A percentile compares a stretch with the other conserved stretches of the same genome.
Evolutionary conservation across 257 asterid genomes (phyloP).

Genomic region (Solanum virginianum): DNA sequence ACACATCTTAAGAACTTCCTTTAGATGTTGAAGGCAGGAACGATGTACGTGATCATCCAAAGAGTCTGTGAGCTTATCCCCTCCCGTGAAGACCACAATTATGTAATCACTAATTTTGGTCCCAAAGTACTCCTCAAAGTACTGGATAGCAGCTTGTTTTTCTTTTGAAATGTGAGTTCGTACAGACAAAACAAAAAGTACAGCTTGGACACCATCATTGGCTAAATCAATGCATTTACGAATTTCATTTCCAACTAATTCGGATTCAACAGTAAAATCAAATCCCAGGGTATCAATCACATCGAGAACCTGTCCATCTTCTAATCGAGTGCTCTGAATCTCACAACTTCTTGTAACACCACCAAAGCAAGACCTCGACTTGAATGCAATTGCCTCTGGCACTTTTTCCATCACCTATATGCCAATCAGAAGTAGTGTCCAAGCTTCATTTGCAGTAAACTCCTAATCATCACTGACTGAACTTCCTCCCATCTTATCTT

Average conservation of each 20-base stretch:
- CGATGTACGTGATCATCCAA: slow-evolving; percentile 37
- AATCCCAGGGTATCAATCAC: slow-evolving; percentile 84
- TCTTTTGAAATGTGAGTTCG: slow-evolving; percentile 59
- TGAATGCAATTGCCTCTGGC: slow-evolving; percentile 83
- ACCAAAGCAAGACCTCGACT: slow-evolving; percentile 46
- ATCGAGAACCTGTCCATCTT: slow-evolving; percentile 50
- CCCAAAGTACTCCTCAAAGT: slow-evolving; percentile 52
- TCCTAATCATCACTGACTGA: slow-evolving; percentile 69
- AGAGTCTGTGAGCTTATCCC: slow-evolving; percentile 51
- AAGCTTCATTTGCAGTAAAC: slow-evolving; percentile 28
- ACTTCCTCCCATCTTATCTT: slow-evolving; percentile 57
- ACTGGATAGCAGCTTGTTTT: slow-evolving; percentile 50
- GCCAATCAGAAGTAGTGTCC: slow-evolving; percentile 56
- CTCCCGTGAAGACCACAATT: slow-evolving; percentile 72
- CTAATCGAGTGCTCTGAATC: slow-evolving; percentile 32
- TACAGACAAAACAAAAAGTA: slow-evolving; percentile 60
- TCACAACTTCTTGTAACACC: slow-evolving; percentile 82
- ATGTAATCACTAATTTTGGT: slow-evolving; percentile 44
- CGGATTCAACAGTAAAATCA: slow-evolving; percentile 32
- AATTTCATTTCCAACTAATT: slow-evolving; percentile 43
- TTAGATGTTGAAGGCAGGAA: slow-evolving; percentile 34
- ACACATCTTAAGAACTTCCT: slow-evolving; percentile 41
- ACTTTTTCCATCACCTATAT: slow-evolving; percentile 81
- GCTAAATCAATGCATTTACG: slow-evolving; percentile 60
- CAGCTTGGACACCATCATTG: slow-evolving; percentile 79